phyloP scores from a whole-genome alignment of 129 eudicot genomes.

The Flaveria ramosissima region DNA sequence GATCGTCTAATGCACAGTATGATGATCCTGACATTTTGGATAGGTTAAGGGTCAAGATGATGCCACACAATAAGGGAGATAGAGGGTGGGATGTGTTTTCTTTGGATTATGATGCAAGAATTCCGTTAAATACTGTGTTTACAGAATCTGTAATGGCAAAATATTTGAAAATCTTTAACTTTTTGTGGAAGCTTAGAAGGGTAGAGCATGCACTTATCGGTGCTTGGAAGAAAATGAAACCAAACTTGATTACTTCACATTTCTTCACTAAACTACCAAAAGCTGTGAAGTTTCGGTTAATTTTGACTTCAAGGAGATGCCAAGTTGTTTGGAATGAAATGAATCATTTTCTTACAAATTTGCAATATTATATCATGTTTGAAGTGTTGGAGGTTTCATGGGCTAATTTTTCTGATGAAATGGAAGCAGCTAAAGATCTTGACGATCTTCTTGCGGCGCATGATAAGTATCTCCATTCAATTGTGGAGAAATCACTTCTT shows the following conservation, averaged over 20 bases:
- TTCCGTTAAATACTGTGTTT: conserved; percentile 80
- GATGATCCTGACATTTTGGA: conserved; percentile 88
- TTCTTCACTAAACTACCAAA: conserved; percentile 66
- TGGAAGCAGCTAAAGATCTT: conserved; percentile 96
- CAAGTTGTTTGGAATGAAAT: conserved; percentile 98
- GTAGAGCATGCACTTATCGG: conserved; percentile 92
- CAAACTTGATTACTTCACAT: conserved; percentile 80
- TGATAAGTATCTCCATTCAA: conserved; percentile 92
- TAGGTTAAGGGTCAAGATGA: conserved; percentile 91
- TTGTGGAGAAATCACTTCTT: conserved; percentile 95
- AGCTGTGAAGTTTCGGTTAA: conserved; percentile 65
- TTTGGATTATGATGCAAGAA: conserved; percentile 86
- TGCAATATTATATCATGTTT: conserved; percentile 97
- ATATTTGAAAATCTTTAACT: conserved; percentile 80
- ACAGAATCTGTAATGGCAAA: conserved; percentile 87
- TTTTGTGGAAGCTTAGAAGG: conserved; percentile 98
- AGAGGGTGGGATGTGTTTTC: conserved; percentile 99
- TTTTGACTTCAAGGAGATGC: conserved; percentile 72
- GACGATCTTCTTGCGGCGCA: conserved; percentile 95
- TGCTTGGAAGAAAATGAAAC: conserved; percentile 95
- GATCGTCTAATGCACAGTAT: conserved; percentile 93
- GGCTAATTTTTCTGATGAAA: conserved; percentile 84
- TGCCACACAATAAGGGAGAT: conserved; percentile 93
- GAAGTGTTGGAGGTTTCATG: conserved; percentile 98
- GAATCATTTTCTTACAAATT: conserved; percentile 91